Base-by-base conservation (phyloP, 805 yeast genomes). In the Metschnikowia bowlesiae region DNA sequence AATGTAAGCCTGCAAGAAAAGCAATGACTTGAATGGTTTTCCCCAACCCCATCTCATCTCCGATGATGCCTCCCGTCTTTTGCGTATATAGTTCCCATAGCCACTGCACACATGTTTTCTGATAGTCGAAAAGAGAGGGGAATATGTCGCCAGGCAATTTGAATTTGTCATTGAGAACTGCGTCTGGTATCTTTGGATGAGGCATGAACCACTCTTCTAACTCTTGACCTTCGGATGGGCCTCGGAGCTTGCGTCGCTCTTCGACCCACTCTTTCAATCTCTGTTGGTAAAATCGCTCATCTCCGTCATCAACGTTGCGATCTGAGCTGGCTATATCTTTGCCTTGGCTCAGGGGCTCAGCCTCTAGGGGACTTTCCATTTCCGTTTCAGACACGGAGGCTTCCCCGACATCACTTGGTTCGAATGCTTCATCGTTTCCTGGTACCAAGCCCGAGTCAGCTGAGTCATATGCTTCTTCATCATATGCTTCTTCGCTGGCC, bases 11-110 rank as follows among this genome's bases (percentile, higher is more conserved):
- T 0, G 98, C 97, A 8, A 94, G 62, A 65, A 92, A 94, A 1
- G 97, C 83, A 40, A 90, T 89, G 8, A 94, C 80, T 63, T 94
- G 98, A 46, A 94, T 86, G 0, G 99, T 94, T 62, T 94, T 94
- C 2, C 99, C 99, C 14, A 94, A 69, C 0, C 99, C 99, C 99
- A 94, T 94, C 66, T 94, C 99, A 67, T 94, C 99, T 28, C 98
- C 97, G 38, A 94, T 78, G 22, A 94, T 94, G 0, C 99, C 99
- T 2, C 99, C 99, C 2, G 91, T 85, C 45, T 81, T 82, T 65
- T 94, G 98, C 18, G 82, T 76, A 60, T 87, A 85, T n/a, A 94
- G 72, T 62, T 94, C 99, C 85, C 95, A 91, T 2, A 94, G 78
- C 99, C 99, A 92, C 61, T 94, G 96, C 1, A 94, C 97, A 54